Conservation (phyloP, 257 asterid species). For the Scutellaria galericulata region DNA sequence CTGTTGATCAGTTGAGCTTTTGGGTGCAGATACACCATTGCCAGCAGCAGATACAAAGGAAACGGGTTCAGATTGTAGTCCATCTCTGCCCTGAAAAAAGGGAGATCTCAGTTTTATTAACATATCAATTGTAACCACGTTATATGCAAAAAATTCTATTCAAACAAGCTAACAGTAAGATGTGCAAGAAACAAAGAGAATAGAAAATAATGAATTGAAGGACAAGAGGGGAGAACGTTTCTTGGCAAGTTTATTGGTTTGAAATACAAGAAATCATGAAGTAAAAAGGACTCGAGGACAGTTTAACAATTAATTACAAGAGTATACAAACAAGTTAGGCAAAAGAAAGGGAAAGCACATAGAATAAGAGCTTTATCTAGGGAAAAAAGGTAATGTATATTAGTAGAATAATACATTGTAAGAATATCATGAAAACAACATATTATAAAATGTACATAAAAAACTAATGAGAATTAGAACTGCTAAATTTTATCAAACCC, state of each 20-base stretch:
- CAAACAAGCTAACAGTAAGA: too few relatives aligned
- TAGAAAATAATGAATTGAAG: background rate
- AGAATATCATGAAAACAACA: background rate
- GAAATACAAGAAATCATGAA: conserved; percentile 14
- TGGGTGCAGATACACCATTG: conserved; percentile 43
- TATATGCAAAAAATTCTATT: too few relatives aligned
- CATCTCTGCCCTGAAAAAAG: conserved; percentile 54
- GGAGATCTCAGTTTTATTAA: too few relatives aligned
- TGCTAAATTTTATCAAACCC: background rate
- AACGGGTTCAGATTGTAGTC: conserved; percentile 40
- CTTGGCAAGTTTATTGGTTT: background rate
- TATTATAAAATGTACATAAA: background rate
- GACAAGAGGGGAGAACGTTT: background rate
- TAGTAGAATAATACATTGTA: background rate
- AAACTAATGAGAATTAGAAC: background rate
- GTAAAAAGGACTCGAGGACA: background rate
- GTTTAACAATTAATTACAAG: background rate
- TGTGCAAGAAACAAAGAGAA: too few relatives aligned
- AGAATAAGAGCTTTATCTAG: background rate
- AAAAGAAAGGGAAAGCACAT: background rate
- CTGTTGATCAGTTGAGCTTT: conserved; percentile 42
- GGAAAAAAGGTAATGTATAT: background rate
- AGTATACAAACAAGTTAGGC: background rate
- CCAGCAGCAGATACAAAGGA: conserved; percentile 45
- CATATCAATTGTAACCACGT: too few relatives aligned